Conservation (phyloP, 306 rosid species). For the Albizia julibrissin region DNA sequence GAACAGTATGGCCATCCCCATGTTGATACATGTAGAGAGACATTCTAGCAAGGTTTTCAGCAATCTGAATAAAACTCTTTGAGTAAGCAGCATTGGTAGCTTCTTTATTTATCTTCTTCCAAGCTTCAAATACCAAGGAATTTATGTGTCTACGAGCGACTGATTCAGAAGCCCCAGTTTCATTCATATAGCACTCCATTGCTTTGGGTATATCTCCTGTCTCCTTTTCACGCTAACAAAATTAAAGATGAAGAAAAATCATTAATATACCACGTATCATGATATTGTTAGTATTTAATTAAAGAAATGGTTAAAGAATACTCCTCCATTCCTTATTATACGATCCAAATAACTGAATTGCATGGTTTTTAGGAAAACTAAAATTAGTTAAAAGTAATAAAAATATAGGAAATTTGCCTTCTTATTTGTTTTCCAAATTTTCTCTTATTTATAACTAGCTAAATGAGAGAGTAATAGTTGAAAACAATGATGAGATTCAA, state of each 20-base stretch:
- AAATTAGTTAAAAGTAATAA: too few relatives aligned
- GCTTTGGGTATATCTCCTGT: conserved; percentile 38
- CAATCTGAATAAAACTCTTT: not conserved
- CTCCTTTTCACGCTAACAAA: conserved; percentile 23
- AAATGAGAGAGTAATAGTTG: too few relatives aligned
- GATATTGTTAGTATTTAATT: too few relatives aligned
- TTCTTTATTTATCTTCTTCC: conserved; percentile 27
- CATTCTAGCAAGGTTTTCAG: conserved; percentile 23
- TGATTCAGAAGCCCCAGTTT: conserved; percentile 22
- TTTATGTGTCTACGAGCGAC: conserved; percentile 22
- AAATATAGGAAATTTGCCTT: too few relatives aligned
- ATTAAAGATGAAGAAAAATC: not conserved
- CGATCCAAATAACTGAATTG: too few relatives aligned
- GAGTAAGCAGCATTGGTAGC: not conserved
- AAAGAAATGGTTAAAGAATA: too few relatives aligned
- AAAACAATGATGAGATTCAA: too few relatives aligned
- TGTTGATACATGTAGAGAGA: conserved; percentile 29
- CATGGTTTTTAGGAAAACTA: too few relatives aligned
- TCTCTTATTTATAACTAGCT: too few relatives aligned
- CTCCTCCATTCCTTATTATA: too few relatives aligned
- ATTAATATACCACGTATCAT: not conserved
- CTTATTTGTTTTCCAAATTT: too few relatives aligned
- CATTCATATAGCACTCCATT: conserved; percentile 44
- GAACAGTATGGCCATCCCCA: conserved; percentile 12
- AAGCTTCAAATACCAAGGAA: conserved; percentile 7